phyloP scores from a whole-genome alignment of 345 rosid species.

The Syzygium jambos region DNA sequence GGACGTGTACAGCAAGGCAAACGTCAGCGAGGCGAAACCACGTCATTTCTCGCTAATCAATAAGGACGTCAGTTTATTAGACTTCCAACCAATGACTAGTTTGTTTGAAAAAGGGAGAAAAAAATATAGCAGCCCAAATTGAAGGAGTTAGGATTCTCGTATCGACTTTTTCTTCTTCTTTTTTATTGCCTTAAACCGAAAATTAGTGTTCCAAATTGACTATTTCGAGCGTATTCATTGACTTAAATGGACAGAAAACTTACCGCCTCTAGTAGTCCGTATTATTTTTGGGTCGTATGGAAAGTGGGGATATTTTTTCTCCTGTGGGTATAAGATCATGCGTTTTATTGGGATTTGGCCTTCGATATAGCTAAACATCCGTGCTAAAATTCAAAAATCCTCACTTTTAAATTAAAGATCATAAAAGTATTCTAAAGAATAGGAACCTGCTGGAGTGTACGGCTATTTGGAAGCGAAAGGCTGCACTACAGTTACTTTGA shows the following conservation, averaged over 20 bases:
- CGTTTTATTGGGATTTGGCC: neutral
- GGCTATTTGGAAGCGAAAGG: neutral
- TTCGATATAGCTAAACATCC: neutral
- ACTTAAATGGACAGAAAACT: neutral
- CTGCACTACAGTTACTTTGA: neutral
- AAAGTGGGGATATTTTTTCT: neutral
- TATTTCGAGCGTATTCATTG: neutral
- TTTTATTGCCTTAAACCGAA: neutral
- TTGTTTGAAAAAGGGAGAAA: neutral
- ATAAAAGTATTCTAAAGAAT: neutral
- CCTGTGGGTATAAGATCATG: neutral
- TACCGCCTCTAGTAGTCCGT: fast-evolving
- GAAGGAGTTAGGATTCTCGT: neutral
- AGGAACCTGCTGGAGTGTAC: neutral
- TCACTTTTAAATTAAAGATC: neutral
- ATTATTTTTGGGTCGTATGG: fast-evolving
- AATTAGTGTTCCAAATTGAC: neutral
- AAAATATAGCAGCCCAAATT: neutral
- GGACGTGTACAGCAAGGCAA: neutral
- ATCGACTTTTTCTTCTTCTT: neutral
- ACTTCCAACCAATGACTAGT: too few species aligned
- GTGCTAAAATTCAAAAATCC: neutral
- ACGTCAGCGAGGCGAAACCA: neutral
- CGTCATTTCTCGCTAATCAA: neutral
- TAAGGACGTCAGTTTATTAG: neutral